Evolutionary conservation across 768 basidiomycete species (phyloP).

Genomic region (Serendipita sp.): DNA sequence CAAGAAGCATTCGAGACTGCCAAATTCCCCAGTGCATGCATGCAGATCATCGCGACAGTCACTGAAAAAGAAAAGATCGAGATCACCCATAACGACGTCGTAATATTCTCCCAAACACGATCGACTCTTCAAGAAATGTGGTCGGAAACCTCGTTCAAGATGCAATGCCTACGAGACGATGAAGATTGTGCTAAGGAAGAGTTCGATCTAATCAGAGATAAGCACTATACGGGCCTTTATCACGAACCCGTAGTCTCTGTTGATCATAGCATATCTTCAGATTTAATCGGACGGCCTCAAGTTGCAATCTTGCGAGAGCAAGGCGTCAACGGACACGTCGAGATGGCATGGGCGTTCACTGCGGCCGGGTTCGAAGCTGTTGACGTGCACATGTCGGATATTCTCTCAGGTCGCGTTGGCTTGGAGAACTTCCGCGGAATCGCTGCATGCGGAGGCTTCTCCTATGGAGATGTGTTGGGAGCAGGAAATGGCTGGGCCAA

Average conservation of each 20-base stretch:
- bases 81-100: constrained; percentile 32
- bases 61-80: constrained; percentile 45
- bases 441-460: constrained; percentile 96
- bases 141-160: constrained; percentile 87
- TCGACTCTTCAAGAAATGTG: constrained; percentile 63
- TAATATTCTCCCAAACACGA: constrained; percentile 51
- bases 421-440: constrained; percentile 66
- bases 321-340: constrained; percentile 92
- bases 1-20: constrained; percentile 40
- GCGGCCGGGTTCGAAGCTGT: constrained; percentile 88
- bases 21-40: constrained; percentile 63
- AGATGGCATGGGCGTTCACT: constrained; percentile 97
- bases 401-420: constrained; percentile 51
- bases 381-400: constrained; percentile 97
- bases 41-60: constrained; percentile 64
- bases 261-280: constrained; percentile 16
- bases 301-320: constrained; percentile 95
- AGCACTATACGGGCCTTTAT: constrained; percentile 42
- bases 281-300: constrained; percentile 45
- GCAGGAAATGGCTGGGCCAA: constrained; percentile 98
- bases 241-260: constrained; percentile 53
- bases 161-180: constrained; percentile 83
- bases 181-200: constrained; percentile 64
- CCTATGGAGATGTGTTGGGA: constrained; percentile 94
- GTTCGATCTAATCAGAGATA: constrained; percentile 53